Percentiles rank a stretch among this genome's conserved stretches.
These are phyloP conservation scores for Fraxinus dipetala DNA, from an alignment of 305 asterid genomes.

Conservation along the genomic window DNA sequence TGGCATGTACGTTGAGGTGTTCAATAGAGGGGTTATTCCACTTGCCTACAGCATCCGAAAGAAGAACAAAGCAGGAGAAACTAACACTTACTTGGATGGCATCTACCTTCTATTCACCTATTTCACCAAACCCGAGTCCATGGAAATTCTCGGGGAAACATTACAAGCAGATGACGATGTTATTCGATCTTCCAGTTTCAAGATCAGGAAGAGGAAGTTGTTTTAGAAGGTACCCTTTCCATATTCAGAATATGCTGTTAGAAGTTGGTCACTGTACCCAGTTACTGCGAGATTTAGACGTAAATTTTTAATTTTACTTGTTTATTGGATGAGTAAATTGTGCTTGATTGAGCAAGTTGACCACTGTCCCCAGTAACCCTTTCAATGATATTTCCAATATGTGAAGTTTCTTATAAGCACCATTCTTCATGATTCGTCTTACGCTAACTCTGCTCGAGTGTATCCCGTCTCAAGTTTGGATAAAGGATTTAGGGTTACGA, in stretches of 20 bases:
- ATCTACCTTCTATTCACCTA: constrained; percentile 86
- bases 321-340: constrained; percentile 5
- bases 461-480: neutral
- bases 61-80: constrained; percentile 90
- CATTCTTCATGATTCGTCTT: neutral
- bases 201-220: constrained; percentile 73
- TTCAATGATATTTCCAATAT: neutral
- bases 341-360: neutral
- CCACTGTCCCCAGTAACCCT: neutral
- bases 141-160: constrained; percentile 46
- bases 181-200: constrained; percentile 75
- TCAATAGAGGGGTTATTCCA: constrained; percentile 92
- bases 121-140: constrained; percentile 85
- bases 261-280: neutral
- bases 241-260: neutral
- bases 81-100: constrained; percentile 84
- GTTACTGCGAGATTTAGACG: constrained; percentile 3
- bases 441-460: neutral
- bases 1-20: constrained; percentile 89
- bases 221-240: constrained; percentile 22
- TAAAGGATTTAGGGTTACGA: neutral
- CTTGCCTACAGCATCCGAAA: constrained; percentile 79
- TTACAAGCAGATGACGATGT: constrained; percentile 64
- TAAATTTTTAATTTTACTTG: constrained; percentile 10
- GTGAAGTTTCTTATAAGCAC: neutral